Evolutionary conservation across 495 filamentous ascomycete species (phyloP).

Genomic region (Xylaria longipes): DNA sequence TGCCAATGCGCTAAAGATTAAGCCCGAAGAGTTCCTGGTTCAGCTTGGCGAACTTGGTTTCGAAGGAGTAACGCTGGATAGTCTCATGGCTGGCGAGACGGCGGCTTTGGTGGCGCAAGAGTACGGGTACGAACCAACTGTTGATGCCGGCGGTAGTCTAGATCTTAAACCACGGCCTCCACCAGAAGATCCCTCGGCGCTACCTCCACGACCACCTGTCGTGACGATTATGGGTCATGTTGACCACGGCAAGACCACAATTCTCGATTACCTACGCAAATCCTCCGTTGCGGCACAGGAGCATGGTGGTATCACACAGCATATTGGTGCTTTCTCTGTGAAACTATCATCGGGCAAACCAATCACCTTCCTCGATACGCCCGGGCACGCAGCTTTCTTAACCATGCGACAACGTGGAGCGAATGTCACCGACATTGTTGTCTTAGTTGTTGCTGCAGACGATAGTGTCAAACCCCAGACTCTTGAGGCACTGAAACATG

Average conservation of each 20-base stretch:
- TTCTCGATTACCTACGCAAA: constrained; percentile 92
- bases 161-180: constrained; percentile 78
- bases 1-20: constrained; percentile 76
- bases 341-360: constrained; percentile 80
- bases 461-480: constrained; percentile 98
- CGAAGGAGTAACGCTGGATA: constrained; percentile 76
- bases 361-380: constrained; percentile 97
- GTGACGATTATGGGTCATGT: constrained; percentile 99
- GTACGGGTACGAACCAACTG: constrained; percentile 89
- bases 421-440: constrained; percentile 94
- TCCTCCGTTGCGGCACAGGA: constrained; percentile 89
- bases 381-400: constrained; percentile 94
- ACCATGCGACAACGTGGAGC: constrained; percentile 96
- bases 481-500: constrained; percentile 94
- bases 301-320: constrained; percentile 97
- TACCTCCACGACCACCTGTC: constrained; percentile 84
- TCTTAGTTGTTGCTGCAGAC: constrained; percentile 95
- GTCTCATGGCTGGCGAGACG: constrained; percentile 87
- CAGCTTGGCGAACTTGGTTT: constrained; percentile 86
- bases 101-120: constrained; percentile 90
- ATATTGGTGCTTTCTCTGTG: constrained; percentile 98
- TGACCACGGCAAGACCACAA: constrained; percentile 97
- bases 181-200: constrained; percentile 69
- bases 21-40: constrained; percentile 68
- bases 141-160: constrained; percentile 68